Evolutionary conservation across 371 early-diverging fungal species (phyloP), one percentile per base, ranked within the genome.

Genomic region (Circinella umbellata): DNA sequence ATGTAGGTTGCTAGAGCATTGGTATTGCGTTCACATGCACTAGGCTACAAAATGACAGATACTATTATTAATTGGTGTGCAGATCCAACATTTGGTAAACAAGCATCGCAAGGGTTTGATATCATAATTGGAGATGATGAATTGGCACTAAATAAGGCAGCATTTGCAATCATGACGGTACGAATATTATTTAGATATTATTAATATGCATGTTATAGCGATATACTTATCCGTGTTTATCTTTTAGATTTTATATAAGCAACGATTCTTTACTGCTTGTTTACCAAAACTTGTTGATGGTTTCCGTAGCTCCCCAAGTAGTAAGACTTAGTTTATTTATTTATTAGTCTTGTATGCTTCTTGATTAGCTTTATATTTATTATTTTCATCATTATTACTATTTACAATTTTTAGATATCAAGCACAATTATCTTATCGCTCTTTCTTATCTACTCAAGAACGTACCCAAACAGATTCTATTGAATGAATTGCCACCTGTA

Each of bases 391-490:
- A 17, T 18, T 54, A n/a, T 65, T 64, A 9, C 15, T 47, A 47
- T 47, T 1, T 47, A 11, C 15, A 11, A 9, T 39, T 27, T 54
- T 3, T 60, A 81, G 90, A 78, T 39, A 73, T 86, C 48, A 90
- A 90, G 67, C 84, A 89, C 36, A 84, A 89, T 66, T 68, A 92
- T 68, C 83, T 97, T 61, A 81, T 93, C 42, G 95, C 93, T 9
- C 79, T 97, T 57, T 94, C 95, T 0, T 89, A 93, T 72, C 78
- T 95, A 37, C 79, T 97, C 48, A 83, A 87, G 60, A 90, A 94
- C 74, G 90, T 94, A 39, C 92, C 96, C 18, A 92, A 93, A 72
- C 90, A 91, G 70, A 90, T 95, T 20, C 79, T 95, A 15, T 74
- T 97, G 74, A 88, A 81, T 27, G 94, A 93, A 46, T 77, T 95